A percentile compares a stretch with the other conserved stretches of the same genome.
Evolutionary conservation across 148 eudicot species (phyloP).

Genomic region (Cornus controversa): DNA sequence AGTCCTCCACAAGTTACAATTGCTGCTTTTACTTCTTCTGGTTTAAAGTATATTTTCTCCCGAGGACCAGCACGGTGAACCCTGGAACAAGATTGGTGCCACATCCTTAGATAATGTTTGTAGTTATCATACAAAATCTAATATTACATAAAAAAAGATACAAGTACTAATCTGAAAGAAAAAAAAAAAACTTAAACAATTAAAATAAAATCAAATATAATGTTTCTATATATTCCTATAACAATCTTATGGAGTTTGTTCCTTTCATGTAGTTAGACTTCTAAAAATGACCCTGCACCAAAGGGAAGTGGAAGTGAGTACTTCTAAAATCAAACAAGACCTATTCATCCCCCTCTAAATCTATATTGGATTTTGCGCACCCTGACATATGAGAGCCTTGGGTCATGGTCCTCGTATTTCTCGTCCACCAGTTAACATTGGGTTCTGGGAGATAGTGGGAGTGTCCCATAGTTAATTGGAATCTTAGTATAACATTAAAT

Average conservation of each 20-base stretch:
- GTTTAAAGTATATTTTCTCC: constrained; percentile 85
- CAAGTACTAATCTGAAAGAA: neutral
- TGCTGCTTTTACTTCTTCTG: constrained; percentile 98
- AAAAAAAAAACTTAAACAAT: neutral
- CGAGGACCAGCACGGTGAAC: constrained; percentile 99
- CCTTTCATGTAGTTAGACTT: neutral
- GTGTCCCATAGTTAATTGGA: neutral
- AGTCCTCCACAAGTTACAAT: constrained; percentile 98
- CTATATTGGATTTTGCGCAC: no score
- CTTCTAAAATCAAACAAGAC: no score
- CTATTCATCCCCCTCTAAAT: no score
- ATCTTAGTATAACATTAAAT: neutral
- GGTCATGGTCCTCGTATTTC: no score
- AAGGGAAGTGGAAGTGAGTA: neutral
- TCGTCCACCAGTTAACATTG: neutral
- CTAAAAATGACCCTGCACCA: neutral
- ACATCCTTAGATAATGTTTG: neutral
- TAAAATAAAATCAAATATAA: neutral
- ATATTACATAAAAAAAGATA: neutral
- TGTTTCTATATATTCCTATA: neutral
- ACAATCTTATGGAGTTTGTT: neutral
- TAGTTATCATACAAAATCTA: neutral
- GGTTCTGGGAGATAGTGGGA: neutral
- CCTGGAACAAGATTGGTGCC: constrained; percentile 40
- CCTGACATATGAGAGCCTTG: no score